Evolutionary conservation across 1,284 basidiomycete genomes (phyloP).

Genomic region (Ganoderma resinaceum): DNA sequence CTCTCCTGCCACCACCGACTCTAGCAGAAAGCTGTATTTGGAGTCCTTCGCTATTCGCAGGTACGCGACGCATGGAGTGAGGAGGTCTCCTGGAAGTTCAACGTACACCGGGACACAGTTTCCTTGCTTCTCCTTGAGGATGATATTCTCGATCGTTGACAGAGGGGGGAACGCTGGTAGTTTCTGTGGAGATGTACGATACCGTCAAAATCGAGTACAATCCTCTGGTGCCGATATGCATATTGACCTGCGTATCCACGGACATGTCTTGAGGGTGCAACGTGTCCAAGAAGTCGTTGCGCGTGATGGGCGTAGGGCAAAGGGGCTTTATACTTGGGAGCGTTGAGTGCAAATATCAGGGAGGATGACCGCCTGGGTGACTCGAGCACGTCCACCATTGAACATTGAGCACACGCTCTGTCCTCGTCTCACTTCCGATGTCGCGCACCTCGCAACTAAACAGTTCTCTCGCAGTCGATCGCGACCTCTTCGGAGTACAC

Average conservation of each 20-base stretch:
- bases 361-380: conserved; percentile 10
- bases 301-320: background rate
- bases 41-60: conserved; percentile 92
- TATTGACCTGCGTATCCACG: conserved; percentile 51
- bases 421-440: conserved; percentile 20
- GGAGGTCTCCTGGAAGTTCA: conserved; percentile 92
- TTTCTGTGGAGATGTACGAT: conserved; percentile 50
- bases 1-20: conserved; percentile 92
- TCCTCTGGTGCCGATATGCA: background rate
- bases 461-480: background rate
- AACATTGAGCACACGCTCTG: background rate
- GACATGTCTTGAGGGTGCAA: conserved; percentile 15
- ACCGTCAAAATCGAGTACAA: conserved; percentile 17
- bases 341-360: background rate
- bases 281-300: background rate
- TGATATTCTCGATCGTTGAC: conserved; percentile 71
- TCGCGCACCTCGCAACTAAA: background rate
- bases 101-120: conserved; percentile 95
- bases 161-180: conserved; percentile 74
- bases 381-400: conserved; percentile 4
- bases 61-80: conserved; percentile 98
- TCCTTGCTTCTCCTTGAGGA: conserved; percentile 80
- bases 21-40: conserved; percentile 91
- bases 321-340: background rate
- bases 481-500: conserved; percentile 5